phyloP scores from a whole-genome alignment of 2,329 filamentous ascomycete species.

The Shiraia sp. region DNA sequence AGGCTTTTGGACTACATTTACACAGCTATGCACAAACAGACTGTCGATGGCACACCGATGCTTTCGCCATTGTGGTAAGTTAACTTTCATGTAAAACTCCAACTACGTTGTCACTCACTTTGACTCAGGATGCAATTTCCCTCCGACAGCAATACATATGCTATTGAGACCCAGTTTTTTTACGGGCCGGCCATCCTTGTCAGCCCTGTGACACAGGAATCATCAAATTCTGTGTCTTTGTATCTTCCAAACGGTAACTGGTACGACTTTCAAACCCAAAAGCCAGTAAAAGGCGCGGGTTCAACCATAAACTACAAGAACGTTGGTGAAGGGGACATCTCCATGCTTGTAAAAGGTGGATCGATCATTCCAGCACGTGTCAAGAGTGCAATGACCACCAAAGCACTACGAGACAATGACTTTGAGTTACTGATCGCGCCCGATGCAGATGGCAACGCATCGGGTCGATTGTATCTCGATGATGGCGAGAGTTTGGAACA shows the following conservation, averaged over 20 bases:
- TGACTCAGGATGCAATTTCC: constrained; percentile 63
- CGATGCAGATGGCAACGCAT: constrained; percentile 63
- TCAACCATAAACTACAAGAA: constrained; percentile 50
- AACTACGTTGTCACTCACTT: constrained; percentile 2
- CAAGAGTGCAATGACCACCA: constrained; percentile 63
- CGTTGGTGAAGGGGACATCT: constrained; percentile 58
- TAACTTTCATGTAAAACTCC: constrained; percentile 20
- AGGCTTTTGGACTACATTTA: constrained; percentile 80
- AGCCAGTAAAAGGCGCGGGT: constrained; percentile 43
- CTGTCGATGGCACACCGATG: constrained; percentile 64
- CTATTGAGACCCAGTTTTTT: constrained; percentile 61
- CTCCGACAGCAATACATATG: constrained; percentile 54
- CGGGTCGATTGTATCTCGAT: constrained; percentile 73
- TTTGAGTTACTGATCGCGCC: constrained; percentile 75
- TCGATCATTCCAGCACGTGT: constrained; percentile 64
- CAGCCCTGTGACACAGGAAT: constrained; percentile 57
- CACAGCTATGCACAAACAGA: constrained; percentile 67
- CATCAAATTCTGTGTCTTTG: constrained; percentile 55
- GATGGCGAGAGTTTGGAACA: constrained; percentile 73
- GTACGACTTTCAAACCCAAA: constrained; percentile 42
- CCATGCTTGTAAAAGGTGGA: constrained; percentile 67
- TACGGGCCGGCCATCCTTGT: constrained; percentile 62
- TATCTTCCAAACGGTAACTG: constrained; percentile 63
- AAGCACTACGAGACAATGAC: constrained; percentile 64
- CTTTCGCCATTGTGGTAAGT: constrained; percentile 72